phyloP scores from a whole-genome alignment of 2,329 filamentous ascomycete species.

The Colletotrichum somersetense region DNA sequence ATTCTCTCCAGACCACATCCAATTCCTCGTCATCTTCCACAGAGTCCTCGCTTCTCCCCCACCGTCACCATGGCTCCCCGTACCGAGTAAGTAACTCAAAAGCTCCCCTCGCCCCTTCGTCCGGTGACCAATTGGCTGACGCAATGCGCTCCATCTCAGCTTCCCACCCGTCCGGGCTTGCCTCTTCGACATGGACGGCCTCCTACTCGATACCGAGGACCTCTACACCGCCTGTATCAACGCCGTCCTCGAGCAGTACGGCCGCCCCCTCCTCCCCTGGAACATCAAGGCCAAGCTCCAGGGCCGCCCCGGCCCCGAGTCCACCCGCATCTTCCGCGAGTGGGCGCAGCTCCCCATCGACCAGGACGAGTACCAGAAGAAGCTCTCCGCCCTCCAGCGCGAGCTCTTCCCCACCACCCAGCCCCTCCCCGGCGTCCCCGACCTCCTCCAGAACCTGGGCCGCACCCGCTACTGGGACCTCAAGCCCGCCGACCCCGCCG shows the following conservation, averaged over 20 bases:
- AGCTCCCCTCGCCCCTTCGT: slow-evolving; percentile 48
- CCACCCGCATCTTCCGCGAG: slow-evolving; percentile 71
- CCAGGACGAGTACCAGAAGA: slow-evolving; percentile 72
- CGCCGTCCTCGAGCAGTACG: slow-evolving; percentile 80
- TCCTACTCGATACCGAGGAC: slow-evolving; percentile 94
- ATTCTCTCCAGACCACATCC: not conserved
- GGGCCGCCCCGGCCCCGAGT: slow-evolving; percentile 66
- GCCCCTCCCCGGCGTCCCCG: slow-evolving; percentile 82
- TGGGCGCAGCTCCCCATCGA: slow-evolving; percentile 90
- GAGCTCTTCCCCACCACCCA: slow-evolving; percentile 80
- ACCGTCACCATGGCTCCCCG: slow-evolving; percentile 55
- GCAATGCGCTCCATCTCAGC: slow-evolving; percentile 55
- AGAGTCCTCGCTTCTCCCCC: slow-evolving; percentile 19
- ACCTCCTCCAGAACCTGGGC: slow-evolving; percentile 73
- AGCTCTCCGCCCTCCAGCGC: slow-evolving; percentile 74
- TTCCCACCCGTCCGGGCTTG: slow-evolving; percentile 88
- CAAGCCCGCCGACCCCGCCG: slow-evolving; percentile 46
- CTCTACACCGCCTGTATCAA: slow-evolving; percentile 88
- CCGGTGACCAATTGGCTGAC: slow-evolving; percentile 14
- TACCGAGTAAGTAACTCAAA: slow-evolving; percentile 56
- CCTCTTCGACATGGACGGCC: slow-evolving; percentile 98
- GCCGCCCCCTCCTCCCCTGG: slow-evolving; percentile 85
- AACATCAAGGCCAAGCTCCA: slow-evolving; percentile 89
- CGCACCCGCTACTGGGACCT: slow-evolving; percentile 64
- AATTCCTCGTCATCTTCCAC: not conserved